Conservation (phyloP, 805 yeast genomes). For the Yarrowia alimentaria region DNA sequence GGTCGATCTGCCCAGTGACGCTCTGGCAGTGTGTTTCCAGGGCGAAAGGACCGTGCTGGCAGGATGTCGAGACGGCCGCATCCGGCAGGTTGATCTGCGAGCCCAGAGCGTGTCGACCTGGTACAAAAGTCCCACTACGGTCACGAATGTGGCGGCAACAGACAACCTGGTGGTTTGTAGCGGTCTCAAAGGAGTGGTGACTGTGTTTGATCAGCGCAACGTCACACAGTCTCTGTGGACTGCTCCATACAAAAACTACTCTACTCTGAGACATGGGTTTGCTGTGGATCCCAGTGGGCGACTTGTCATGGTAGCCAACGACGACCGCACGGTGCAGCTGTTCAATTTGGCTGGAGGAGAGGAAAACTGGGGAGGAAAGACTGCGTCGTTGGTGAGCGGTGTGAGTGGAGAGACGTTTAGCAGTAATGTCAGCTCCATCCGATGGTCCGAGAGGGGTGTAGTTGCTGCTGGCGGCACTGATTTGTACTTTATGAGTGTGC, state of each 20-base stretch:
- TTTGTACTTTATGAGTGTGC: conserved; percentile 17
- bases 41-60: conserved; percentile 1
- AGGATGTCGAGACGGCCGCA: conserved; percentile 17
- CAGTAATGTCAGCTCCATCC: neutral
- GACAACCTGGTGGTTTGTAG: conserved; percentile 31
- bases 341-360: conserved; percentile 22
- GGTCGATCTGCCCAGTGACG: conserved; percentile 14
- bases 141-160: conserved; percentile 32
- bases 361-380: conserved; percentile 24
- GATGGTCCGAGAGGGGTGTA: neutral
- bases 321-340: conserved; percentile 11
- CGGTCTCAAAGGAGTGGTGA: conserved; percentile 33
- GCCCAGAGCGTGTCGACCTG: conserved; percentile 5
- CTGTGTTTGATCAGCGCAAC: conserved; percentile 29
- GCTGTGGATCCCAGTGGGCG: conserved; percentile 27
- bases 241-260: conserved; percentile 26
- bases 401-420: conserved; percentile 3
- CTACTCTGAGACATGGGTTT: conserved; percentile 28
- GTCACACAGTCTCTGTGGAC: conserved; percentile 3
- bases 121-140: conserved; percentile 30
- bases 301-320: conserved; percentile 28
- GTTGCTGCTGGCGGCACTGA: conserved; percentile 22
- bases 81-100: conserved; percentile 13
- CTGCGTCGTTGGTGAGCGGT: neutral
- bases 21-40: conserved; percentile 8